Evolutionary conservation across 1,284 basidiomycete species (phyloP).

Genomic region (Leccinum angustisporum): DNA sequence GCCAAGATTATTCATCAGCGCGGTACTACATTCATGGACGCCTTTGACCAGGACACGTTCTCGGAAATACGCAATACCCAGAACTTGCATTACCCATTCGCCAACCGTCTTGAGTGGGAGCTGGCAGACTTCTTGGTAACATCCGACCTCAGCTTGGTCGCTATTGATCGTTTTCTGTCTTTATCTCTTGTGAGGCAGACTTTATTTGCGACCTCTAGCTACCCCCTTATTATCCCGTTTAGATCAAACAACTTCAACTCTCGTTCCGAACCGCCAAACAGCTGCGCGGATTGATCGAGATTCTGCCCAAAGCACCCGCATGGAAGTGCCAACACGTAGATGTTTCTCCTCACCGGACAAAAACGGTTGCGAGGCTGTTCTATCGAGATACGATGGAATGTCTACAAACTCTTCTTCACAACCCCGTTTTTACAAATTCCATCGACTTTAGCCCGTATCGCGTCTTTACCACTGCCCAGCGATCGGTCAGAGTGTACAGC

Average conservation of each 20-base stretch:
- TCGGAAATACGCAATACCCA: background rate
- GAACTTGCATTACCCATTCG: background rate
- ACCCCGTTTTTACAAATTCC: background rate
- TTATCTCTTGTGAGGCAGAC: background rate
- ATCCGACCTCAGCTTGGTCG: too few relatives aligned
- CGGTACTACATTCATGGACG: background rate
- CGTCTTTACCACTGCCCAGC: background rate
- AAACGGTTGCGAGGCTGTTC: background rate
- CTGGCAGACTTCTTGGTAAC: too few relatives aligned
- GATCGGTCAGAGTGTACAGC: background rate
- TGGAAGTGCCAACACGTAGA: conserved; percentile 1
- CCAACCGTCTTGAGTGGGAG: background rate
- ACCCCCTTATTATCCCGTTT: background rate
- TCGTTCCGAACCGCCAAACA: background rate
- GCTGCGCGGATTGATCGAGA: background rate
- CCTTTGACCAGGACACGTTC: background rate
- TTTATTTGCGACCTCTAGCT: background rate
- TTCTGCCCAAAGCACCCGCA: background rate
- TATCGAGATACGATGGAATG: background rate
- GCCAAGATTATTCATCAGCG: background rate
- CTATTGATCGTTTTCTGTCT: background rate
- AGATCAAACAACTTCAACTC: background rate
- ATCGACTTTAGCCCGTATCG: background rate
- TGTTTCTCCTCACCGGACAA: background rate
- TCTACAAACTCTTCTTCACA: background rate